Base-by-base conservation (phyloP, 2,329 filamentous ascomycete species). In the Botrytis aclada region DNA sequence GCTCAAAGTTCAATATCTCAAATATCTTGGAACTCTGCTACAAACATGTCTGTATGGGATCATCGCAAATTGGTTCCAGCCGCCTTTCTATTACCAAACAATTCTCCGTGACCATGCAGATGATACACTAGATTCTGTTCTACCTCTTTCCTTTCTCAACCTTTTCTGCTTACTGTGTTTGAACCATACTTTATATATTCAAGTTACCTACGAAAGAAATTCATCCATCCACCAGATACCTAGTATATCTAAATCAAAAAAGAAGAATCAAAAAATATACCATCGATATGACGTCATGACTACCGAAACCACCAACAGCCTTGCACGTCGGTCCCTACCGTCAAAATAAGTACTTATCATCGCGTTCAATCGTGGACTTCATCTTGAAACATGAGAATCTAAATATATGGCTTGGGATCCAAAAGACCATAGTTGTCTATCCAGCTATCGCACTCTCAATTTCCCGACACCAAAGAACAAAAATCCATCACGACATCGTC, bases 291-390 rank as follows among this genome's bases (percentile, higher is more conserved):
- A 61, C 10, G 9, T 25, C 58, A 61, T 16, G 1, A 25, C 32
- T 25, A 61, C 7, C 32, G 6, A 16, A 61, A 61, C 3, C 29
- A 32, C 6, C 32, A 63, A 29, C n/a, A 64, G 5, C 29, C 18
- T 16, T 14, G 12, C 60, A 45, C 20, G 9, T 47, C 7, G 1
- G 1, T 25, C 14, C 37, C 3, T 18, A 25, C 29, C 29, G 2
- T 34, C 10, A 14, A 25, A 16, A 8, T 12, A 25, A 34, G 1
- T 20, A 45, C 5, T 8, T 6, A 34, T 4, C 20, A 34, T 25
- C 18, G 0, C 20, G 16, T 32, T 32, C 16, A 8, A 41, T n/a
- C 4, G 3, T 2, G 16, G 2, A 4, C 6, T n/a, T 0, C 7
- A 20, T 3, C 8, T 6, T 7, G 16, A 41, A 14, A 2, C 12